A percentile compares a stretch with the other conserved stretches of the same genome.
Conservation (phyloP, 2,329 filamentous ascomycete genomes). For the Alternaria postmessia region DNA sequence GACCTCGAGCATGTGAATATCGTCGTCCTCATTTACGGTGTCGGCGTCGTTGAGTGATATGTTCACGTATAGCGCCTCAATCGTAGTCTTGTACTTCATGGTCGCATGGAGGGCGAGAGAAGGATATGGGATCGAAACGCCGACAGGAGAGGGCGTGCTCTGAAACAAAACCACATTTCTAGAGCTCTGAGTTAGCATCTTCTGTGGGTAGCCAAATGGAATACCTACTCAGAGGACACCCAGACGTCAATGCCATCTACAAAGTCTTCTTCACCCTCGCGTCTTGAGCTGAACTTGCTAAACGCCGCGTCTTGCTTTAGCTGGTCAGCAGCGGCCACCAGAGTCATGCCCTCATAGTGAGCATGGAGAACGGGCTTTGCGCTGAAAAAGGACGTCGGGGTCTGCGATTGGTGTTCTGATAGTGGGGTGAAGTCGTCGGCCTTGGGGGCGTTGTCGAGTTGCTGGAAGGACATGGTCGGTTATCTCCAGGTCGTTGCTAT, state of each 20-base stretch:
- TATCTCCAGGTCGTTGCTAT: neutral
- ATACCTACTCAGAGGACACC: constrained; percentile 56
- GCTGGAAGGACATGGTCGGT: constrained; percentile 51
- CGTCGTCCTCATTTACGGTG: constrained; percentile 67
- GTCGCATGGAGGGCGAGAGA: constrained; percentile 78
- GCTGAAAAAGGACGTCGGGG: constrained; percentile 75
- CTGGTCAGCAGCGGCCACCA: constrained; percentile 65
- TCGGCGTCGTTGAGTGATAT: constrained; percentile 61
- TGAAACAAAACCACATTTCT: constrained; percentile 72
- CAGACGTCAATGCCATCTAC: constrained; percentile 56
- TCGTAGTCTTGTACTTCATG: constrained; percentile 61
- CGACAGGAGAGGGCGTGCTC: constrained; percentile 59
- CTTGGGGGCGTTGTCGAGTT: constrained; percentile 65
- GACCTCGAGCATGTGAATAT: constrained; percentile 71
- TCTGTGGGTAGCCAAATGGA: neutral
- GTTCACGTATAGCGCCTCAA: constrained; percentile 49
- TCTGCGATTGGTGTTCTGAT: constrained; percentile 74
- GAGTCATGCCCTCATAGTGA: constrained; percentile 64
- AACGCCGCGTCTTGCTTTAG: constrained; percentile 58
- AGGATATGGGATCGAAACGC: constrained; percentile 76
- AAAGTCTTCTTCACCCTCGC: constrained; percentile 38
- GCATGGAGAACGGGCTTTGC: constrained; percentile 76
- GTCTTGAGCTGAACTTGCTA: constrained; percentile 53
- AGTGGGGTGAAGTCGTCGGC: constrained; percentile 69
- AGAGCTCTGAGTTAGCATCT: neutral